phyloP scores from a whole-genome alignment of 768 basidiomycete species.

The Omphalotus guepiniiformis region DNA sequence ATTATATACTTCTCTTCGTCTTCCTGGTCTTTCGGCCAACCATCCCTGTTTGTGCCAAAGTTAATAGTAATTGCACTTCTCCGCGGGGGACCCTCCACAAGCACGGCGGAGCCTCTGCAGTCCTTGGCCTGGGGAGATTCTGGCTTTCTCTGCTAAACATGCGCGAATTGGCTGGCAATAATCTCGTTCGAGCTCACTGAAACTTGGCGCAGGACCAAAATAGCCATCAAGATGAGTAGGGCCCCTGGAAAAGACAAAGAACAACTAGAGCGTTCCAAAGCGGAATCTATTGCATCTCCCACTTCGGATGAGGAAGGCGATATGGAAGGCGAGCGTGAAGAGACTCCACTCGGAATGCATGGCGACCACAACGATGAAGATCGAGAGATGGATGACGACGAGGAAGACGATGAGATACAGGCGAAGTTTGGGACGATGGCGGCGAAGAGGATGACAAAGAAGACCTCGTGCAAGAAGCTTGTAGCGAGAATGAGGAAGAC shows the following conservation, averaged over 20 bases:
- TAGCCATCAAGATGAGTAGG: constrained; percentile 98
- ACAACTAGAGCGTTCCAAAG: constrained; percentile 38
- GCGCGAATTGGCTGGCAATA: too few species aligned
- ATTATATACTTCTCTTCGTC: too few species aligned
- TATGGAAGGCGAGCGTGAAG: constrained; percentile 59
- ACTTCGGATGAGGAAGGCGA: constrained; percentile 50
- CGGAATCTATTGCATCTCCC: constrained; percentile 44
- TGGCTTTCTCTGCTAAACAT: too few species aligned
- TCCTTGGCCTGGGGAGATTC: too few species aligned
- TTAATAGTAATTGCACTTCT: too few species aligned
- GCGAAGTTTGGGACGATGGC: constrained; percentile 61
- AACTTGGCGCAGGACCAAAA: constrained; percentile 90
- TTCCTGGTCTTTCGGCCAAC: too few species aligned
- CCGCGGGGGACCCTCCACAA: too few species aligned
- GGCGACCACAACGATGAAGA: constrained; percentile 61
- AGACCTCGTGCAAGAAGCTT: constrained; percentile 38
- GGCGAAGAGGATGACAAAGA: constrained; percentile 75
- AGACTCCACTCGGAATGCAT: constrained; percentile 93
- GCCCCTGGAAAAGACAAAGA: constrained; percentile 65
- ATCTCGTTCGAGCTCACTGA: too few species aligned
- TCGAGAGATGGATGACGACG: constrained; percentile 77
- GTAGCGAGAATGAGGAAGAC: constrained; percentile 43
- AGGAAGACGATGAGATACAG: constrained; percentile 56
- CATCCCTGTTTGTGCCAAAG: too few species aligned
- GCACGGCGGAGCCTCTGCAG: too few species aligned